Evolutionary conservation across 371 early-diverging fungal genomes (phyloP), one percentile per base, ranked within the genome.

Genomic region (Nosema muscidifuracis): DNA sequence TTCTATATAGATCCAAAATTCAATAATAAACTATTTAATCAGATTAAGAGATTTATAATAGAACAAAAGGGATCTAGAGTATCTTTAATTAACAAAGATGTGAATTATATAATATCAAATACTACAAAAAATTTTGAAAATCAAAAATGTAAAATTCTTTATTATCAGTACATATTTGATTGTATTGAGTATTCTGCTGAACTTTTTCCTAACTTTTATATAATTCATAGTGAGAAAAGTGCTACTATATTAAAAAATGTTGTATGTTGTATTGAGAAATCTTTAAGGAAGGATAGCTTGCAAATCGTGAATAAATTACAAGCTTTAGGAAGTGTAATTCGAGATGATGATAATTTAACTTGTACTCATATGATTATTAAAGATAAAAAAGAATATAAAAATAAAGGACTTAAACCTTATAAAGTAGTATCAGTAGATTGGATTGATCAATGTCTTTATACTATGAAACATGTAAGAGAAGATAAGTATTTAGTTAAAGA

Each of bases 121-220:
- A 62, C 58, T 30, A 43, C 28, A 47, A 58, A 53, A 0, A 42
- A 60, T 16, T 75, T 57, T 56, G 18, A 63, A 57, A 65, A 70
- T 15, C 10, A 61, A 31, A 44, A 34, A 36, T 31, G 63, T 28
- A 80, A 75, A 36, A 30, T 75, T 34, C 67, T 77, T 4, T 65
- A 78, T 64, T 83, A 83, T 74, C 82, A 81, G 64, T 82, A 76
- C 74, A 64, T 83, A 18, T 78, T 83, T 73, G 82, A 82, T 53
- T 79, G 79, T 56, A 42, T 77, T 18, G 81, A 82, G 31, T 22
- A 61, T 33, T 73, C 64, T 15, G 34, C 74, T 20, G 58, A 80
- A 12, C 68, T 83, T 12, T 47, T 79, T 34, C 51, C 73, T 36
- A 74, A 79, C 33, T 55, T 53, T 33, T 82, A 82, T 63, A 43